Evolutionary conservation across 495 filamentous ascomycete genomes (phyloP), one percentile per base, ranked within the genome.

Genomic region (Penicillium canariense): DNA sequence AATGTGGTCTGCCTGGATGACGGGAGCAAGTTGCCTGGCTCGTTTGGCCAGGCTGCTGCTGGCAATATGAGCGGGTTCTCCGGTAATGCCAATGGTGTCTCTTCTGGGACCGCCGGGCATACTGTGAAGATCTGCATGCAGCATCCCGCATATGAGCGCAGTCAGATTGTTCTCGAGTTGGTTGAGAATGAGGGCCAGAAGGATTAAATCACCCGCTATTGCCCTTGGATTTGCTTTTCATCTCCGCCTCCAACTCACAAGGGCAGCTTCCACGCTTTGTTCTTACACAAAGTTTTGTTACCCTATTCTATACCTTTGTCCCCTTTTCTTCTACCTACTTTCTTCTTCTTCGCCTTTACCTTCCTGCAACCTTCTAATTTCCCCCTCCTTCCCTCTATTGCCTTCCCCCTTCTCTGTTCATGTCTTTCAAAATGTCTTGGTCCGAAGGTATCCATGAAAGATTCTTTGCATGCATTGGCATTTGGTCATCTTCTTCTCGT

Each of bases 121-220:
- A 96, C 86, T 2, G 85, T 97, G 49, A 98, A 98, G 80, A 82
- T 98, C 35, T 88, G 87, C 57, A 93, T 97, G 89, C 90, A 90
- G 61, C 93, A 97, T 72, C 94, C 94, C 1, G 88, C 95, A 70
- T 75, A 86, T 53, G 78, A 89, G 43, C 81, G 87, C 20, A 85
- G 81, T 55, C 91, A 96, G 74, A 82, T 98, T 56, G 86, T 97
- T 49, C 71, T 97, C 57, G 95, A 97, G 71, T 79, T 98, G 81
- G 69, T 96, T 62, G 79, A 97, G 56, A 98, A 98, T 69, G 90
- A 96, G 66, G 91, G 90, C n/a, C 87, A 91, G 68, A 87, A 83
- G 68, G 92, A 97, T 50, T 78, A 54, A 61, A 34, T 12, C 1
- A 7, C 0, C 14, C 43, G n/a, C 22, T 7, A 4, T 5, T 22